phyloP scores from a whole-genome alignment of 225 moss, liverwort and hornwort genomes.

The Rhytidiadelphus loreus region DNA sequence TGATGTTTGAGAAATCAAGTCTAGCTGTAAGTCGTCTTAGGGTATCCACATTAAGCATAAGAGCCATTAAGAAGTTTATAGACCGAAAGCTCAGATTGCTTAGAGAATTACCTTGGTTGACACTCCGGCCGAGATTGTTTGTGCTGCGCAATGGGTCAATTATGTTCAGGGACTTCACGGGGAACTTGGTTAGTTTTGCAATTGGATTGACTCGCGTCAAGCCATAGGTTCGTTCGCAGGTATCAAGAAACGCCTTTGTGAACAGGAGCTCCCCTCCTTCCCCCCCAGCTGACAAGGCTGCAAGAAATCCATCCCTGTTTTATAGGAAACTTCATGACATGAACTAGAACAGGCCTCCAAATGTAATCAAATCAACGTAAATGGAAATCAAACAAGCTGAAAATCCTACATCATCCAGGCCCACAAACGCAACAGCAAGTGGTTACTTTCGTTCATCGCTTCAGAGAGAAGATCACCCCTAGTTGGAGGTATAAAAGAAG shows the following conservation, averaged over 20 bases:
- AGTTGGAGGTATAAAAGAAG: neutral
- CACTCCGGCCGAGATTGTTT: slow-evolving; percentile 96
- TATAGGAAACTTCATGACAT: slow-evolving; percentile 20
- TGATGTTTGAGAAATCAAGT: neutral
- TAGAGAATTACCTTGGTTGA: slow-evolving; percentile 44
- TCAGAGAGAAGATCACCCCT: neutral
- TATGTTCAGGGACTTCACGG: slow-evolving; percentile 59
- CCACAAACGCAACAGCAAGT: neutral
- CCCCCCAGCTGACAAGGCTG: slow-evolving; percentile 45
- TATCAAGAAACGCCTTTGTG: slow-evolving; percentile 35
- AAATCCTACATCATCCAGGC: neutral
- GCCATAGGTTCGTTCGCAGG: slow-evolving; percentile 35
- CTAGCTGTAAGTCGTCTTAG: neutral
- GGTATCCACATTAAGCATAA: neutral
- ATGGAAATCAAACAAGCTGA: slow-evolving; percentile 11
- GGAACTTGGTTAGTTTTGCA: slow-evolving; percentile 36
- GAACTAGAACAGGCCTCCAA: slow-evolving; percentile 8
- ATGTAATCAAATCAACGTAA: slow-evolving; percentile 3
- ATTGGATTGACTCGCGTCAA: slow-evolving; percentile 14
- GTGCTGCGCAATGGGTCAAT: slow-evolving; percentile 65
- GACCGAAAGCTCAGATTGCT: neutral
- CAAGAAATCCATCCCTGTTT: slow-evolving; percentile 42
- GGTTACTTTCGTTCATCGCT: neutral
- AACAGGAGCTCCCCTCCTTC: slow-evolving; percentile 53
- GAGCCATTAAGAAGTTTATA: slow-evolving; percentile 15